These are phyloP conservation scores for Curvularia lunata DNA, from an alignment of 2,329 filamentous ascomycete genomes.

Conservation along the genomic window DNA sequence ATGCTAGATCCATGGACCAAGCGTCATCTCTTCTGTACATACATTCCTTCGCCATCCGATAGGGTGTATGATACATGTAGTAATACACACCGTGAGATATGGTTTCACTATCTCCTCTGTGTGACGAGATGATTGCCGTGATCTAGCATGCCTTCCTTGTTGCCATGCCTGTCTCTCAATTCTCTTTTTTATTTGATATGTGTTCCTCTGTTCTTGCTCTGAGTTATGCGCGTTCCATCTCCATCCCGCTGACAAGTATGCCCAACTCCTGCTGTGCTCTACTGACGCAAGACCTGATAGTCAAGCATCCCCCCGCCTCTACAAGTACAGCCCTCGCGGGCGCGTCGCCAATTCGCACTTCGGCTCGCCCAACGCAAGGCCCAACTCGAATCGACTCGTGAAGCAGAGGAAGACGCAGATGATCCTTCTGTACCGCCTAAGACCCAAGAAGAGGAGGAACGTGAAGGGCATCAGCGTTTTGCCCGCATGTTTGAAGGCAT, in stretches of 20 bases:
- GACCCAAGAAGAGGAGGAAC: conserved; percentile 37
- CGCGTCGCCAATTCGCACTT: conserved; percentile 87
- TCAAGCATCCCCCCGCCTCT: conserved; percentile 61
- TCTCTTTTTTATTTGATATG: background rate
- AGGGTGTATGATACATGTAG: conserved; percentile 41
- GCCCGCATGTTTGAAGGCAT: conserved; percentile 45
- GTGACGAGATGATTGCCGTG: conserved; percentile 13
- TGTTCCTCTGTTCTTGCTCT: background rate
- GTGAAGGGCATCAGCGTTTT: conserved; percentile 44
- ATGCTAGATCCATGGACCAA: conserved; percentile 17
- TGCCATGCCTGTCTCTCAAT: conserved; percentile 4
- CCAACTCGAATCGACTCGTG: conserved; percentile 34
- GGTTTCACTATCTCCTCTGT: conserved; percentile 24
- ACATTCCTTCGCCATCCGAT: conserved; percentile 31
- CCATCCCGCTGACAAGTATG: background rate
- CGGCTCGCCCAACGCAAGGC: conserved; percentile 67
- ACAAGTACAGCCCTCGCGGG: conserved; percentile 84
- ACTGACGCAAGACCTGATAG: conserved; percentile 16
- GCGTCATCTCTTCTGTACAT: conserved; percentile 33
- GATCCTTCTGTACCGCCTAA: conserved; percentile 12
- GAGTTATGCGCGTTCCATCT: conserved; percentile 17
- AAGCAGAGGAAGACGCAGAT: conserved; percentile 27
- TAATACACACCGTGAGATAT: conserved; percentile 35
- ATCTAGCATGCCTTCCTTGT: conserved; percentile 7
- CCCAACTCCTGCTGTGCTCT: conserved; percentile 41